Percentiles rank a stretch among this genome's conserved stretches.
Evolutionary conservation across 805 yeast species (phyloP).

Genomic region (Wickerhamomyces chambardii): DNA sequence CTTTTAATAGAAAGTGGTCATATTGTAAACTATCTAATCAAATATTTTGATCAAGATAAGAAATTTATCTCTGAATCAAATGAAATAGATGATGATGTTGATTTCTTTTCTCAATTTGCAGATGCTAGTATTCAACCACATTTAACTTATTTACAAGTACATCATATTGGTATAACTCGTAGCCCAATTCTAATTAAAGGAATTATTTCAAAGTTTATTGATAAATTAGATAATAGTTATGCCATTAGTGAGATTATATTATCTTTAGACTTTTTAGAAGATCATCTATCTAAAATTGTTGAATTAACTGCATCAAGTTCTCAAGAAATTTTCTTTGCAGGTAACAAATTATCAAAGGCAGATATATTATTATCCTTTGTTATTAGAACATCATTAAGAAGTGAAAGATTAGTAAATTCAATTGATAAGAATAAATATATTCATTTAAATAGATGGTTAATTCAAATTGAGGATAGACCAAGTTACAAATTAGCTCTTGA

Average conservation of each 20-base stretch:
- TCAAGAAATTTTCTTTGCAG: constrained; percentile 30
- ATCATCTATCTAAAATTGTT: constrained; percentile 23
- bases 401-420: constrained; percentile 6
- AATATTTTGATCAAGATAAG: constrained; percentile 35
- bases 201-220: constrained; percentile 31
- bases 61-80: constrained; percentile 27
- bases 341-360: constrained; percentile 41
- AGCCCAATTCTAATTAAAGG: constrained; percentile 41
- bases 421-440: constrained; percentile 17
- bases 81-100: constrained; percentile 32
- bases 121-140: constrained; percentile 56
- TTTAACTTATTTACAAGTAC: constrained; percentile 25
- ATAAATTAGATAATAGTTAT: constrained; percentile 37
- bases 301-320: background rate
- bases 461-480: constrained; percentile 14
- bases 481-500: constrained; percentile 4
- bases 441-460: constrained; percentile 16
- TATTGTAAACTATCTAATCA: constrained; percentile 42
- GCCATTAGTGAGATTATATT: constrained; percentile 36
- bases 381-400: constrained; percentile 17
- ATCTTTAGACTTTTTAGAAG: constrained; percentile 32
- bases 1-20: constrained; percentile 52
- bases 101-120: constrained; percentile 44
- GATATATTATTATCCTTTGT: constrained; percentile 42
- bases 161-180: constrained; percentile 26